A percentile compares a stretch with the other conserved stretches of the same genome.
Conservation (phyloP, 2,329 filamentous ascomycete genomes). For the Talaromyces sp. region DNA sequence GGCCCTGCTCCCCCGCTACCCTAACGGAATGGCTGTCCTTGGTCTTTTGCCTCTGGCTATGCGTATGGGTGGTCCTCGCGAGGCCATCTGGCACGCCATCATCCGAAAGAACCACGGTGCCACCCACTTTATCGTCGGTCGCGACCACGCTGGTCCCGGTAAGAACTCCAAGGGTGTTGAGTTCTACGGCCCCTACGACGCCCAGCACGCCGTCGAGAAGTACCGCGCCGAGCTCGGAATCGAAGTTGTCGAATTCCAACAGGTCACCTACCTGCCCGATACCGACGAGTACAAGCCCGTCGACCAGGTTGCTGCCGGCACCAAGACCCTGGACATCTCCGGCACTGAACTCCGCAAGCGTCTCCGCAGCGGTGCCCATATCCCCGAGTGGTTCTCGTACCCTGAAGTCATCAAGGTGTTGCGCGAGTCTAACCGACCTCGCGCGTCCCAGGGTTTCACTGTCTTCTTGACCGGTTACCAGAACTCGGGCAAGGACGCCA, state of each 20-base stretch:
- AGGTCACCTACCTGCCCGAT: slow-evolving; percentile 98
- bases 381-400: slow-evolving; percentile 99
- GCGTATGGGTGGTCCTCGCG: slow-evolving; percentile 97
- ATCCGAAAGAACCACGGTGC: slow-evolving; percentile 99
- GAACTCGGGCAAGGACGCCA: slow-evolving; percentile 95
- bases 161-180: slow-evolving; percentile 97
- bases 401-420: slow-evolving; percentile 96
- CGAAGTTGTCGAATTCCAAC: slow-evolving; percentile 98
- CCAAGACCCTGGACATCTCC: slow-evolving; percentile 83
- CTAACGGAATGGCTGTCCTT: slow-evolving; percentile 97
- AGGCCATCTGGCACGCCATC: slow-evolving; percentile 99
- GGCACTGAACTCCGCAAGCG: slow-evolving; percentile 88
- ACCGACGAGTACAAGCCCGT: slow-evolving; percentile 92
- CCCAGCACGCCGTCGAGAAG: slow-evolving; percentile 92
- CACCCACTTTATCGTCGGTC: slow-evolving; percentile 98
- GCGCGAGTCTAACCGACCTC: slow-evolving; percentile 90
- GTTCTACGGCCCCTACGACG: slow-evolving; percentile 97
- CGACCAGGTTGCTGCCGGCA: slow-evolving; percentile 79
- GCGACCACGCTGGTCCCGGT: slow-evolving; percentile 95
- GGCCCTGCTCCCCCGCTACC: slow-evolving; percentile 91
- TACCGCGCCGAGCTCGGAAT: slow-evolving; percentile 96
- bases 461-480: slow-evolving; percentile 96
- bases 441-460: slow-evolving; percentile 91
- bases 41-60: slow-evolving; percentile 93
- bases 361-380: slow-evolving; percentile 85